These are phyloP conservation scores for Iris pallida DNA, from an alignment of 116 monocot genomes.

Conservation along the genomic window DNA sequence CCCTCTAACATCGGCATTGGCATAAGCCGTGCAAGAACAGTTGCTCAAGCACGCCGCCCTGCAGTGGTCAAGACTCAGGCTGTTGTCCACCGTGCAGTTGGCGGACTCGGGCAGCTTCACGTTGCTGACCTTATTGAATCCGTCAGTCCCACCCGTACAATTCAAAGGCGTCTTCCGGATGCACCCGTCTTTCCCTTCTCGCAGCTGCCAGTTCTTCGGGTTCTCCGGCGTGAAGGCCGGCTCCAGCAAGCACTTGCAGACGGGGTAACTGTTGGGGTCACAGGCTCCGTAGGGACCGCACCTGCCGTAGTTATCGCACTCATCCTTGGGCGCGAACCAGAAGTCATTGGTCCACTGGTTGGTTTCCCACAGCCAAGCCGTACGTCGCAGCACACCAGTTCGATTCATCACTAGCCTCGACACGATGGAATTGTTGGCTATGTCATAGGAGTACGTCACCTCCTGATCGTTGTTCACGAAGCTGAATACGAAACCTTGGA, in stretches of 20 bases:
- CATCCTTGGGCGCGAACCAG: slow-evolving; percentile 6
- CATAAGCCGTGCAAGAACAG: slow-evolving; percentile 32
- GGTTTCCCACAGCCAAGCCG: slow-evolving; percentile 1
- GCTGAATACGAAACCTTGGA: neutral
- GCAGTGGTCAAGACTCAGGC: slow-evolving; percentile 19
- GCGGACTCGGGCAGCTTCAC: slow-evolving; percentile 31
- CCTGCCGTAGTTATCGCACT: slow-evolving; percentile 2
- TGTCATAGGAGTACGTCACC: slow-evolving; percentile 1
- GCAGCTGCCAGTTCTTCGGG: slow-evolving; percentile 9
- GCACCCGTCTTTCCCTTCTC: slow-evolving; percentile 17
- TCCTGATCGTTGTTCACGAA: slow-evolving; percentile 4
- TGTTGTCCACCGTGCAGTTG: slow-evolving; percentile 11
- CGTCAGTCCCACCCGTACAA: slow-evolving; percentile 21
- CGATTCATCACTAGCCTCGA: slow-evolving; percentile 1
- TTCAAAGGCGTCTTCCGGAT: slow-evolving; percentile 14
- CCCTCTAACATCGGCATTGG: slow-evolving; percentile 9
- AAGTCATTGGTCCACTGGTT: slow-evolving; percentile 8
- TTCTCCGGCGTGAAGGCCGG: slow-evolving; percentile 3
- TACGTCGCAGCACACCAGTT: slow-evolving; percentile 8
- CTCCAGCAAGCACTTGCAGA: slow-evolving; percentile 2
- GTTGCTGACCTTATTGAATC: slow-evolving; percentile 11
- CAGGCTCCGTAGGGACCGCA: slow-evolving; percentile 14
- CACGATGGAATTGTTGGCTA: neutral
- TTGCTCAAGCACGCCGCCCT: slow-evolving; percentile 23
- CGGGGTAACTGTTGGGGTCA: slow-evolving; percentile 6